Conservation (phyloP, 1,284 basidiomycete species). For the Microbotryum violaceum region DNA sequence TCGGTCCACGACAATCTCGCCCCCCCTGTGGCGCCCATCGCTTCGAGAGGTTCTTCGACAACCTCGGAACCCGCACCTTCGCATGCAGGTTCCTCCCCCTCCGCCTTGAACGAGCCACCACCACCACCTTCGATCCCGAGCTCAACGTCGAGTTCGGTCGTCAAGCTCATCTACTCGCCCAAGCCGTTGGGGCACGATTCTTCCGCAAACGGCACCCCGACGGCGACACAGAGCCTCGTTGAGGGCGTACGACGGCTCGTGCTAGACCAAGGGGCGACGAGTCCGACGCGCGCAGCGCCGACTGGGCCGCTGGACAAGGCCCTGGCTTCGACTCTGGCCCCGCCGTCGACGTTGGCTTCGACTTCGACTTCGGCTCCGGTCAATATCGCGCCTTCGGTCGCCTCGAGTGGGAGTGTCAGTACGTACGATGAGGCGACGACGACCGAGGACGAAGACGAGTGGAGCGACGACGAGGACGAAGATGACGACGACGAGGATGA, state of each 20-base stretch:
- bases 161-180: constrained; percentile 5
- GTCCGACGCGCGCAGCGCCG: no score
- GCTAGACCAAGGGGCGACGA: not conserved
- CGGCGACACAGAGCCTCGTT: not conserved
- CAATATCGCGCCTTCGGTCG: no score
- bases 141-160: not conserved
- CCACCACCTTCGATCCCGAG: constrained; percentile 2
- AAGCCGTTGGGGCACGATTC: not conserved
- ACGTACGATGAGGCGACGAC: not conserved
- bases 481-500: constrained; percentile 13
- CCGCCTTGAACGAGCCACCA: no score
- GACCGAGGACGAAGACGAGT: constrained; percentile 2
- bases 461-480: not conserved
- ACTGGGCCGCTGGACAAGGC: no score
- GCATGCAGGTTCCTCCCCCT: no score
- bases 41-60: not conserved
- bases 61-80: no score
- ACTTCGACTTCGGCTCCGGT: no score
- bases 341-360: no score
- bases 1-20: not conserved
- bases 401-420: no score
- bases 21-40: constrained; percentile 14
- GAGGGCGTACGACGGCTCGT: not conserved
- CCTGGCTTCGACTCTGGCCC: no score
- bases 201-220: not conserved